Base-by-base conservation (phyloP, 306 rosid species). In the Dalbergia oliveri region DNA sequence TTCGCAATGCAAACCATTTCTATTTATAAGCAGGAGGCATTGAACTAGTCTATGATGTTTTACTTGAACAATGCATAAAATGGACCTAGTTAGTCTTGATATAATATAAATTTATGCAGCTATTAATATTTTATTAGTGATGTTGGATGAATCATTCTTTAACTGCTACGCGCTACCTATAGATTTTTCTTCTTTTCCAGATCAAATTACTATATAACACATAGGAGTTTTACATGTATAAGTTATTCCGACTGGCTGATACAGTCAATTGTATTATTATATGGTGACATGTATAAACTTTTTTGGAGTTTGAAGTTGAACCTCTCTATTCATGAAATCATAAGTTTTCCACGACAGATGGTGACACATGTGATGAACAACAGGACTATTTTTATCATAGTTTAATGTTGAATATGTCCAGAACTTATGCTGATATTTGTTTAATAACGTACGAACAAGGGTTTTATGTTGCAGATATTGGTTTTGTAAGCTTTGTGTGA, bases 21-120 rank as follows among this genome's bases (percentile, higher is more conserved):
- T 69, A 79, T 69, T 79, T 79, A 69, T 79, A 79, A 59, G 18
- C 14, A 71, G n/a, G 65, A 18, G 44, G 39, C 60, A 14, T 68
- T 71, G 79, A 73, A 18, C 53, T 7, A 15, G 69, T 68, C 82
- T 23, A 37, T 67, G 5, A 21, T 31, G 37, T 60, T 79, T 5
- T 12, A 12, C 14, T 37, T 37, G 5, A 37, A 5, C 4, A 61
- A 5, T 5, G 5, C 26, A 10, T 35, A 15, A 15, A 14, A 12
- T 9, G 31, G 75, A 39, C 82, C n/a, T 26, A n/a, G 81, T 68
- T 45, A 54, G 39, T 69, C 61, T 49, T 31, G 41, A 6, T 37
- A 5, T 37, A 4, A 37, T 37, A 6, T 26, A 26, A 26, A 26
- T 26, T 26, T 37, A 37, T 37, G 7, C 41, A 49, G 35, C 26